These are phyloP conservation scores for Halocafeteria seosinensis DNA, from an alignment of 108 stramenopile genomes.

Conservation along the genomic window DNA sequence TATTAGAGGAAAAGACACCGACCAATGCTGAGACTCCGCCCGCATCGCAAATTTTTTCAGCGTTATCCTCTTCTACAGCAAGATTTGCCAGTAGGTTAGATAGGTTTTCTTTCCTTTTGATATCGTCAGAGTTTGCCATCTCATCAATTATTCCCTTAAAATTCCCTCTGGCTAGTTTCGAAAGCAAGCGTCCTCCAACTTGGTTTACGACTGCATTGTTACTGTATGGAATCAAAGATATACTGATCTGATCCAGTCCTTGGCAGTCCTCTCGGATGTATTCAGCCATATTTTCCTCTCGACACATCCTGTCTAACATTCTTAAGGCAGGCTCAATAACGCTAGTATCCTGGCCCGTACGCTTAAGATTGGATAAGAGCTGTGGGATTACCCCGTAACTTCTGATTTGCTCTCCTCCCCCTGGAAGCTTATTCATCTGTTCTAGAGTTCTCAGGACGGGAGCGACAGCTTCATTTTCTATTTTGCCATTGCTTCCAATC, in stretches of 20 bases:
- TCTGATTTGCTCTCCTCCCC: background rate
- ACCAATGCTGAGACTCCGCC: slow-evolving; percentile 4
- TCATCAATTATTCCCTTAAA: background rate
- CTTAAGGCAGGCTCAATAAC: background rate
- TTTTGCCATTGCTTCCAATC: background rate
- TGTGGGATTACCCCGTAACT: background rate
- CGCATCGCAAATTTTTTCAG: slow-evolving; percentile 2
- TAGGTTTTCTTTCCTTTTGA: slow-evolving; percentile 1
- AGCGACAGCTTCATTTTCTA: background rate
- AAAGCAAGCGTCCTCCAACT: background rate
- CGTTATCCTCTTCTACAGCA: slow-evolving; percentile 4
- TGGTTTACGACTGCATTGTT: background rate
- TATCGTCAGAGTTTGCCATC: background rate
- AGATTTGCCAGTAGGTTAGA: slow-evolving; percentile 6
- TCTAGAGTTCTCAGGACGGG: background rate
- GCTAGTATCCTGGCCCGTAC: background rate
- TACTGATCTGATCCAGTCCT: background rate
- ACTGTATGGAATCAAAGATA: background rate
- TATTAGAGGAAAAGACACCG: too few species aligned
- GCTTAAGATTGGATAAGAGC: background rate
- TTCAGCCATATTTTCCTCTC: background rate
- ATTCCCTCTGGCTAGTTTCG: background rate
- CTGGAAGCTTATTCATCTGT: background rate
- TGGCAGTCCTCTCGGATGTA: background rate
- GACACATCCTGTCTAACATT: background rate